These are phyloP conservation scores for Beauveria medogensis DNA, from an alignment of 2,329 filamentous ascomycete species.

Conservation along the genomic window DNA sequence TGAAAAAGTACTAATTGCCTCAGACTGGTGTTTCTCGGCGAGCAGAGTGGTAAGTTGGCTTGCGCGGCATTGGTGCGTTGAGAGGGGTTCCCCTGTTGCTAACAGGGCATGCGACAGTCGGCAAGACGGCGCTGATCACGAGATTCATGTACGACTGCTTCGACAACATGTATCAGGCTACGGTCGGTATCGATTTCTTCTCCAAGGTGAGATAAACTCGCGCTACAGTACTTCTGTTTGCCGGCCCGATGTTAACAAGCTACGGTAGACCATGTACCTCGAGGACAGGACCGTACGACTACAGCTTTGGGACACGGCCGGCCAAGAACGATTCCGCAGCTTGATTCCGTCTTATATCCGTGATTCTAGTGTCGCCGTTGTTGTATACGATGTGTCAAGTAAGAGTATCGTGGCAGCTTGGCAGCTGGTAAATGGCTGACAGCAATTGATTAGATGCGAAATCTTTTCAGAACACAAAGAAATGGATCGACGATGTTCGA, in stretches of 20 bases:
- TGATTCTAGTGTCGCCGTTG: conserved; percentile 94
- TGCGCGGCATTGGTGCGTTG: conserved; percentile 12
- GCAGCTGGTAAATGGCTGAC: conserved; percentile 1
- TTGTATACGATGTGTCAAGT: conserved; percentile 98
- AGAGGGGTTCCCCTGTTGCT: conserved; percentile 14
- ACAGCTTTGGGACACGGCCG: conserved; percentile 97
- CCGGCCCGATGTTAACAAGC: not conserved
- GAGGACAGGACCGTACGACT: conserved; percentile 96
- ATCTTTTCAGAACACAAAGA: conserved; percentile 96
- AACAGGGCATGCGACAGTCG: conserved; percentile 52
- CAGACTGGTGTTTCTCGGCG: conserved; percentile 93
- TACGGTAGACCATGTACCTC: conserved; percentile 85
- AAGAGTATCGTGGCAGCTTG: conserved; percentile 17
- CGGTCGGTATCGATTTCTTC: conserved; percentile 97
- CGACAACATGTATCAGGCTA: conserved; percentile 99
- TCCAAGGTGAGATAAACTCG: conserved; percentile 62
- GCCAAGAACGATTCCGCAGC: conserved; percentile 94
- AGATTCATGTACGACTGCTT: conserved; percentile 99
- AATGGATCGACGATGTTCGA: conserved; percentile 98
- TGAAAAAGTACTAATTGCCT: conserved; percentile 18
- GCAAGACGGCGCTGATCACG: conserved; percentile 97
- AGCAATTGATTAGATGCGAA: conserved; percentile 57
- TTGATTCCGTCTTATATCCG: conserved; percentile 98
- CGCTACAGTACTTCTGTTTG: not conserved
- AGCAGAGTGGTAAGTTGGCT: conserved; percentile 80